Evolutionary conservation across 2,329 filamentous ascomycete genomes (phyloP).

Genomic region (Trichophyton simii): DNA sequence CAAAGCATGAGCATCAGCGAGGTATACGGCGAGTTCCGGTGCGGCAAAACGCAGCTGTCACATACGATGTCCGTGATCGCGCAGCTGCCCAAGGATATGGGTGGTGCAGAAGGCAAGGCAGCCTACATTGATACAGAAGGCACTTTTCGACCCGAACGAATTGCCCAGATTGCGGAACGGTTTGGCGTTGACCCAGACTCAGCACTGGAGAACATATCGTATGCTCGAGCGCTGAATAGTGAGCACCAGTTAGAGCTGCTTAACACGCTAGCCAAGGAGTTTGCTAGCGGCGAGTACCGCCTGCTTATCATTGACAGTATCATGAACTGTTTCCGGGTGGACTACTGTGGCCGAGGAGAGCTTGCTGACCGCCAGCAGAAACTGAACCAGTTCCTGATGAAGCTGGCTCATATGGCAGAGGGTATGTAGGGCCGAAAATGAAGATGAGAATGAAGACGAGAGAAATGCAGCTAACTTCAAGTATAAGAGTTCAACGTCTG

Average conservation of each 20-base stretch:
- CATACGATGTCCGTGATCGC: constrained; percentile 57
- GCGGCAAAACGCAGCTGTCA: constrained; percentile 57
- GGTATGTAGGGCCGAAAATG: constrained; percentile 23
- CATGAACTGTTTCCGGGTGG: constrained; percentile 56
- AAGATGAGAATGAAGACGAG: constrained; percentile 6
- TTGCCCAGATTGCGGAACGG: constrained; percentile 53
- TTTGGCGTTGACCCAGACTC: constrained; percentile 48
- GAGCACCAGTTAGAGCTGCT: constrained; percentile 54
- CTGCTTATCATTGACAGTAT: constrained; percentile 58
- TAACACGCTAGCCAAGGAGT: constrained; percentile 48
- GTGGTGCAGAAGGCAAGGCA: constrained; percentile 56
- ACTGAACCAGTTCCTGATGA: constrained; percentile 52
- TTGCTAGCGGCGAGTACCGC: constrained; percentile 51
- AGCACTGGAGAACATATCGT: constrained; percentile 55
- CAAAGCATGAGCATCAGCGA: constrained; percentile 58
- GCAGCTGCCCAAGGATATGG: constrained; percentile 44
- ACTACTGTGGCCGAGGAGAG: constrained; percentile 55
- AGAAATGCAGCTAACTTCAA: not conserved
- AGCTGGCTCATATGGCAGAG: constrained; percentile 53
- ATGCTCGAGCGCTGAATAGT: constrained; percentile 52
- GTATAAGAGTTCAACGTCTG: constrained; percentile 52
- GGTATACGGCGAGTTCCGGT: constrained; percentile 36
- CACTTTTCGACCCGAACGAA: constrained; percentile 55
- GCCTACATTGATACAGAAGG: constrained; percentile 57
- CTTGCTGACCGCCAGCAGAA: constrained; percentile 57